Percentiles rank a stretch among this genome's conserved stretches.
phyloP scores from a whole-genome alignment of 2,329 filamentous ascomycete genomes.

The Endothia cerciana region DNA sequence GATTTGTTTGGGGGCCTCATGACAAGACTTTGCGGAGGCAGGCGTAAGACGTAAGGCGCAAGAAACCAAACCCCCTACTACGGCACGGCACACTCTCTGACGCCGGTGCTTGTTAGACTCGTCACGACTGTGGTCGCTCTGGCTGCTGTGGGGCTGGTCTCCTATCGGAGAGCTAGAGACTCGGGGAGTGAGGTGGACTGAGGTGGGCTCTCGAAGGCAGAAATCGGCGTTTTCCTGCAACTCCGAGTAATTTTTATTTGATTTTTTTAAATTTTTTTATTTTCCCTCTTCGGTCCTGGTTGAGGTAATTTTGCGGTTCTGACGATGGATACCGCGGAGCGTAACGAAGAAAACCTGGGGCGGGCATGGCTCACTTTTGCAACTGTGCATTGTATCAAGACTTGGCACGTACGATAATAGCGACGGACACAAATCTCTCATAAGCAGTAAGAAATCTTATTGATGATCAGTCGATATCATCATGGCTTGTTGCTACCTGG shows the following conservation, averaged over 20 bases:
- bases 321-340: not conserved
- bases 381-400: conserved; percentile 3
- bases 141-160: conserved; percentile 22
- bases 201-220: not conserved
- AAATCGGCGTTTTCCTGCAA: not conserved
- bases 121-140: conserved; percentile 27
- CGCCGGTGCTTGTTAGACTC: conserved; percentile 28
- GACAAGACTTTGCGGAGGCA: conserved; percentile 25
- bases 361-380: conserved; percentile 4
- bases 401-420: conserved; percentile 17
- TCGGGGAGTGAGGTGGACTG: conserved; percentile 12
- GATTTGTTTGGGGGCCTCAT: conserved; percentile 30
- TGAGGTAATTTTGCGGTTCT: not conserved
- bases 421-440: conserved; percentile 3
- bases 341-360: conserved; percentile 7
- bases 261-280: not conserved
- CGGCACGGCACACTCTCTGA: conserved; percentile 26
- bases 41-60: conserved; percentile 30
- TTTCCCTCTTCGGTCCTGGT: not conserved
- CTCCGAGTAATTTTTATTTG: not conserved
- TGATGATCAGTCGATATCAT: not conserved
- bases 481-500: not conserved
- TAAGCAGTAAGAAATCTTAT: not conserved
- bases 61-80: conserved; percentile 17
- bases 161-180: conserved; percentile 13